Evolutionary conservation across 371 early-diverging fungal species (phyloP).

Genomic region (Lichtheimia corymbifera): DNA sequence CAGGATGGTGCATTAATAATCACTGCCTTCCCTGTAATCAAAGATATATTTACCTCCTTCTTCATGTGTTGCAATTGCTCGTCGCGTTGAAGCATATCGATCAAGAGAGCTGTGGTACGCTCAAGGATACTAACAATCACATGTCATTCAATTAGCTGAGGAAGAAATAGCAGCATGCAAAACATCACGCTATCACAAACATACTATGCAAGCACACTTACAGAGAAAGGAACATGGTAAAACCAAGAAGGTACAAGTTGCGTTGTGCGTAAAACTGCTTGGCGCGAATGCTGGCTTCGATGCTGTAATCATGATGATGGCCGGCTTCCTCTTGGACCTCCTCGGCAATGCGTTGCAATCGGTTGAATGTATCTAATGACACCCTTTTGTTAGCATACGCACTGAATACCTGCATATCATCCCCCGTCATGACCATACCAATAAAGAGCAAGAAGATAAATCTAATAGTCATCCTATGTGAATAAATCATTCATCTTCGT

Average conservation of each 20-base stretch:
- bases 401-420: no score
- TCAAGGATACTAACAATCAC: slow-evolving; percentile 59
- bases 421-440: slow-evolving; percentile 34
- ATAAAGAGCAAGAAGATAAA: slow-evolving; percentile 67
- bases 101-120: slow-evolving; percentile 71
- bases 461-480: slow-evolving; percentile 22
- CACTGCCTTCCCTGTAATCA: not conserved
- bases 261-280: slow-evolving; percentile 88
- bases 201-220: slow-evolving; percentile 21
- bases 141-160: not conserved
- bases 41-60: slow-evolving; percentile 42
- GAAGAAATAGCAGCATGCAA: no score
- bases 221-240: slow-evolving; percentile 85
- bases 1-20: not conserved
- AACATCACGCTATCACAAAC: no score
- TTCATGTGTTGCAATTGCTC: slow-evolving; percentile 62
- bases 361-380: slow-evolving; percentile 65
- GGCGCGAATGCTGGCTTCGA: slow-evolving; percentile 66
- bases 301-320: slow-evolving; percentile 43
- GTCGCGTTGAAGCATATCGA: slow-evolving; percentile 69
- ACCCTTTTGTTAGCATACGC: not conserved
- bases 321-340: slow-evolving; percentile 34
- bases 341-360: slow-evolving; percentile 58
- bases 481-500: not conserved
- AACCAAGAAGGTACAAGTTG: slow-evolving; percentile 88